phyloP scores from a whole-genome alignment of 2,329 filamentous ascomycete genomes.

The Penicillium sp. region DNA sequence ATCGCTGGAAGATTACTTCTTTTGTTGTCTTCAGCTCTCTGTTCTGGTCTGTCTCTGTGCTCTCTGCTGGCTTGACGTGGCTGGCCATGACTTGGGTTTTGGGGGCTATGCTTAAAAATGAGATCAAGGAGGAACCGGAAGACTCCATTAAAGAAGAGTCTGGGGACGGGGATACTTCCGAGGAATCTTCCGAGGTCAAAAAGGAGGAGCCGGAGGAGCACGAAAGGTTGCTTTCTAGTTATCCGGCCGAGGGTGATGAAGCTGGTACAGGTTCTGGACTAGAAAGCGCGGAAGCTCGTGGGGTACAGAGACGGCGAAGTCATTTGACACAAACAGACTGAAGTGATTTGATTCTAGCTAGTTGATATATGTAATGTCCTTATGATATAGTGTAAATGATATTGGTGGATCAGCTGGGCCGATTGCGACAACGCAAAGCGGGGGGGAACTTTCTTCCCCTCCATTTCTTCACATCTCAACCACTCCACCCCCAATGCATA shows the following conservation, averaged over 20 bases:
- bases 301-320: constrained; percentile 35
- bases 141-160: constrained; percentile 16
- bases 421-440: constrained; percentile 9
- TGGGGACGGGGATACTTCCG: constrained; percentile 10
- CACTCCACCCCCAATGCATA: constrained; percentile 44
- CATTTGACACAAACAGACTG: constrained; percentile 21
- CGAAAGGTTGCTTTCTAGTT: constrained; percentile 18
- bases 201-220: constrained; percentile 25
- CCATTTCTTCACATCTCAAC: constrained; percentile 16
- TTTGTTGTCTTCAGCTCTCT: constrained; percentile 65
- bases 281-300: constrained; percentile 31
- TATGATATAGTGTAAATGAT: not conserved
- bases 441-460: constrained; percentile 20
- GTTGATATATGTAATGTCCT: not conserved
- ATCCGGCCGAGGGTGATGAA: constrained; percentile 32
- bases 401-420: not conserved
- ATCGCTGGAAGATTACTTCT: constrained; percentile 69
- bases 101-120: constrained; percentile 22
- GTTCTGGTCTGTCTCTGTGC: constrained; percentile 76
- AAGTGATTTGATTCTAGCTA: not conserved
- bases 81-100: constrained; percentile 49
- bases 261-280: constrained; percentile 56
- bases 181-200: constrained; percentile 27
- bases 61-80: constrained; percentile 66
- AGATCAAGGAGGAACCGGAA: constrained; percentile 30